A percentile compares a stretch with the other conserved stretches of the same genome.
Evolutionary conservation across 2,329 filamentous ascomycete genomes (phyloP).

Genomic region (Penicillium occitanis): DNA sequence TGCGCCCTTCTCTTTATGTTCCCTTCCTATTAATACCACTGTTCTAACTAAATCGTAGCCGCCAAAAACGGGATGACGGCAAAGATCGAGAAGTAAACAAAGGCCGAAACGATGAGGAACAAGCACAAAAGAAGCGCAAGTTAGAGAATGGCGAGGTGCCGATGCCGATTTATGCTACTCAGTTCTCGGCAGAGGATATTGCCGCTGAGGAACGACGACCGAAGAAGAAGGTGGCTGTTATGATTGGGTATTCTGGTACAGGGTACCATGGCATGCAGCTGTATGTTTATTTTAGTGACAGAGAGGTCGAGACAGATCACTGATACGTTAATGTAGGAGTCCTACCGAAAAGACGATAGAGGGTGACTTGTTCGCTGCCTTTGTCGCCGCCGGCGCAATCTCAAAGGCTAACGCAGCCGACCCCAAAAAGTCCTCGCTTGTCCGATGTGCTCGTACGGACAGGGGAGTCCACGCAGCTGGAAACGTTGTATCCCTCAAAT

Average conservation of each 20-base stretch:
- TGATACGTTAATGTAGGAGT: slow-evolving; percentile 36
- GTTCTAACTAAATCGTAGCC: slow-evolving; percentile 55
- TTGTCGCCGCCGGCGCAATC: slow-evolving; percentile 87
- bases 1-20: background rate
- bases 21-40: slow-evolving; percentile 19
- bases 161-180: slow-evolving; percentile 55
- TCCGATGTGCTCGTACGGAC: slow-evolving; percentile 92
- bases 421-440: slow-evolving; percentile 91
- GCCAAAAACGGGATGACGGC: slow-evolving; percentile 52
- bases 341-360: slow-evolving; percentile 85
- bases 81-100: slow-evolving; percentile 49
- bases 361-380: slow-evolving; percentile 88
- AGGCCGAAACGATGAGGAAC: slow-evolving; percentile 51
- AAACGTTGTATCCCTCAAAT: slow-evolving; percentile 90
- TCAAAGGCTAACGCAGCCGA: slow-evolving; percentile 96
- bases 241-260: slow-evolving; percentile 93
- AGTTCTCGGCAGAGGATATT: slow-evolving; percentile 77
- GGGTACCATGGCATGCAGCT: slow-evolving; percentile 99
- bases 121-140: slow-evolving; percentile 57
- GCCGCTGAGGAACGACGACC: slow-evolving; percentile 81
- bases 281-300: slow-evolving; percentile 29
- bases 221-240: slow-evolving; percentile 93
- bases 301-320: background rate
- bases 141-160: slow-evolving; percentile 48
- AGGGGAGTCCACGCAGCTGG: slow-evolving; percentile 96